Conservation (phyloP, 495 filamentous ascomycete species). For the Aspergillus bridgeri region DNA sequence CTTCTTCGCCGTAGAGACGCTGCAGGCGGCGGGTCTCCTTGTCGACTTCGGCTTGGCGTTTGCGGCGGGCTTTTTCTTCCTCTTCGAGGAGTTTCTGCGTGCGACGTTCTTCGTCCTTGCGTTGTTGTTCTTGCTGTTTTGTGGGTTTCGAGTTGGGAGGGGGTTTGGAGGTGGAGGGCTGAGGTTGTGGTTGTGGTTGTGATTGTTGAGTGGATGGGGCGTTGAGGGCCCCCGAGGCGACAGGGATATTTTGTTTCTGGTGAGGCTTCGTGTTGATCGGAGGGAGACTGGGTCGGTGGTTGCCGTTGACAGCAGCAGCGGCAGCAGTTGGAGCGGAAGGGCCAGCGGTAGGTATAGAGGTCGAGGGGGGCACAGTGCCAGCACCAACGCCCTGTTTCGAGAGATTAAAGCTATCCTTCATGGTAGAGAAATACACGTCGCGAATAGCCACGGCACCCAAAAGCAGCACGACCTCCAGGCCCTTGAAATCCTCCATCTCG, state of each 20-base stretch:
- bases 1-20: constrained; percentile 63
- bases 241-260: constrained; percentile 3
- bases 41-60: constrained; percentile 68
- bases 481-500: constrained; percentile 92
- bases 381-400: constrained; percentile 27
- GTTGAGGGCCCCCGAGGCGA: constrained; percentile 16
- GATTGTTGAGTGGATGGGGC: constrained; percentile 2
- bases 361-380: background rate
- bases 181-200: constrained; percentile 17
- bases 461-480: constrained; percentile 84
- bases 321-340: constrained; percentile 8
- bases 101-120: constrained; percentile 62
- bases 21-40: constrained; percentile 81
- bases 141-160: constrained; percentile 17
- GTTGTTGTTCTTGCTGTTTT: constrained; percentile 48
- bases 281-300: background rate
- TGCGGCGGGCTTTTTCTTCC: constrained; percentile 66
- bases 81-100: constrained; percentile 74
- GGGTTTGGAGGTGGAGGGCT: constrained; percentile 9
- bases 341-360: constrained; percentile 4
- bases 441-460: constrained; percentile 79
- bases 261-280: background rate
- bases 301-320: background rate
- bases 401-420: constrained; percentile 76
- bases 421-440: constrained; percentile 73